Evolutionary conservation across 2,329 filamentous ascomycete genomes (phyloP), one percentile per base, ranked within the genome.

Genomic region (Cladosporium sp.): DNA sequence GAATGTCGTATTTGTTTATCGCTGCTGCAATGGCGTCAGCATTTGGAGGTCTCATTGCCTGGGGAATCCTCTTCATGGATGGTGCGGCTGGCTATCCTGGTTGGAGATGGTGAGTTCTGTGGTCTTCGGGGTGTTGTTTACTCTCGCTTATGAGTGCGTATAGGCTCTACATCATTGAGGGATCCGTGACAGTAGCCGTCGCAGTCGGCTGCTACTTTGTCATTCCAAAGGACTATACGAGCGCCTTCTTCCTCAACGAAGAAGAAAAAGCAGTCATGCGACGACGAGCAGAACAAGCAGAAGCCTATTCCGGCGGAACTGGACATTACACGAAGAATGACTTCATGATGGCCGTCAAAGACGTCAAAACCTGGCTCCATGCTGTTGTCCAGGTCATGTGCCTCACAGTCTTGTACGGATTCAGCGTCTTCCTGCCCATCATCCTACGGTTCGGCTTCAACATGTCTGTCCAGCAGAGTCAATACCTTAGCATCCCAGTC

Each of bases 51-150:
- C 61, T 79, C 15, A 62, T 79, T 0, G 77, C 77, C 78, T 70
- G 72, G 39, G 79, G 71, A 15, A 80, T 82, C 42, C 63, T 72
- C 4, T 69, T 77, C 55, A 79, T 82, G 76, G 61, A 72, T 42
- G 76, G 76, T 12, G 59, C 82, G 2, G 80, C 65, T 29, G 71
- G 71, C 4, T 65, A 66, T 55, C 53, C 60, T 8, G 73, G 73
- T 1, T 77, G 75, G 75, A 20, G 62, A 33, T 33, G 32, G 32
- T 33, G n/a, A 33, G 32, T 12, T 13, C n/a, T 13, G 6, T 6
- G 12, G 4, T 62, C 0, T 64, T 64, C 36, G 62, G 62, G 2
- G 62, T 62, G 0, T 51, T 64, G 2, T 67, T 0, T 66, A 65
- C 39, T 52, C 65, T n/a, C 64, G 66, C 50, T 63, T 64, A 2